Evolutionary conservation across 768 basidiomycete genomes (phyloP).

Genomic region (Leccinum longicurvipes): DNA sequence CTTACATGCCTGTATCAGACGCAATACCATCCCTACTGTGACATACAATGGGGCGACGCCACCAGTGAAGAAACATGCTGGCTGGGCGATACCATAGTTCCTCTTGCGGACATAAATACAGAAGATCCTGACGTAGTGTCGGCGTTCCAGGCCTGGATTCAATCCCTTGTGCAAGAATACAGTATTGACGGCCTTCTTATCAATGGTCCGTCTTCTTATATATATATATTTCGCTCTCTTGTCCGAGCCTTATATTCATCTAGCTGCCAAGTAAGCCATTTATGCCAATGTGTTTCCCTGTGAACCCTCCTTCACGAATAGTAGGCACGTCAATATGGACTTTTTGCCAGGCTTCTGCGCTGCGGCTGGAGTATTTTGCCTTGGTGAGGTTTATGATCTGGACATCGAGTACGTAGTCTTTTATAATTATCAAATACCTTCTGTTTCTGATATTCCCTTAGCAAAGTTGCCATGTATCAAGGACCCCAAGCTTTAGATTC

Average conservation of each 20-base stretch:
- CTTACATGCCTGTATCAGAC: constrained; percentile 36
- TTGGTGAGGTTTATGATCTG: constrained; percentile 45
- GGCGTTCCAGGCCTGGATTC: constrained; percentile 68
- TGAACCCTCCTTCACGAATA: constrained; percentile 3
- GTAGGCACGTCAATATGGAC: constrained; percentile 60
- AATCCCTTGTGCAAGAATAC: constrained; percentile 63
- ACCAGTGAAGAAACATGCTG: constrained; percentile 77
- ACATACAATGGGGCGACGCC: constrained; percentile 64
- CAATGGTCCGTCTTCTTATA: constrained; percentile 46
- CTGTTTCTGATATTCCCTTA: constrained; percentile 28
- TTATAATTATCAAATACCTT: neutral
- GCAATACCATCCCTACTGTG: constrained; percentile 77
- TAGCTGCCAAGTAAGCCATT: constrained; percentile 33
- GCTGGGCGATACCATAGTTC: constrained; percentile 73
- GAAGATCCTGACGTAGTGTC: constrained; percentile 59
- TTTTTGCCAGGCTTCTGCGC: constrained; percentile 78
- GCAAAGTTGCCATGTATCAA: constrained; percentile 29
- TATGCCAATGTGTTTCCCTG: neutral
- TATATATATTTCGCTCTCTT: neutral
- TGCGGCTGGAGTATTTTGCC: constrained; percentile 80
- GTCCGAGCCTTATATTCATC: constrained; percentile 33
- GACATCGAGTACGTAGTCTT: constrained; percentile 44
- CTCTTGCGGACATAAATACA: constrained; percentile 79
- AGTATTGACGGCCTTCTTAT: constrained; percentile 84
- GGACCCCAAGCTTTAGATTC: constrained; percentile 54